These are phyloP conservation scores for Salix brachista DNA, from an alignment of 345 rosid species.

Conservation along the genomic window DNA sequence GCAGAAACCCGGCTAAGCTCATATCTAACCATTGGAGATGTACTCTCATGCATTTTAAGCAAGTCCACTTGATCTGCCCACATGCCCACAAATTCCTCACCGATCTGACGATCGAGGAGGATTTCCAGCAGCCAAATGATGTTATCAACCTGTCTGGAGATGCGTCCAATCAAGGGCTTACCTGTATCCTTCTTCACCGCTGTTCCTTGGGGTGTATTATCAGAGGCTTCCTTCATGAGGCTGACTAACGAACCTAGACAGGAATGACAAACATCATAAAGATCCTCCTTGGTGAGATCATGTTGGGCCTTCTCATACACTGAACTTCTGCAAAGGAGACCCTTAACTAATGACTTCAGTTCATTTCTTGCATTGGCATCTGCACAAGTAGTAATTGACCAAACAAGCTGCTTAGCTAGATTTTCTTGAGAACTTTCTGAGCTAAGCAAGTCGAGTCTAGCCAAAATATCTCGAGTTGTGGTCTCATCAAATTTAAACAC, in stretches of 20 bases:
- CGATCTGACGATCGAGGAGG: conserved; percentile 72
- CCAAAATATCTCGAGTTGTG: conserved; percentile 56
- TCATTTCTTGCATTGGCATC: conserved; percentile 76
- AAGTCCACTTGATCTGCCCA: conserved; percentile 62
- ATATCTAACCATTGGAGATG: conserved; percentile 86
- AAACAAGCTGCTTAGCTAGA: conserved; percentile 63
- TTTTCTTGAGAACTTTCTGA: conserved; percentile 40
- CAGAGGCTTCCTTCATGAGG: conserved; percentile 57
- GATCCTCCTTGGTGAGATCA: conserved; percentile 65
- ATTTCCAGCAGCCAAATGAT: conserved; percentile 81
- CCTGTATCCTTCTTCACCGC: conserved; percentile 27
- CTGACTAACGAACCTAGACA: conserved; percentile 49
- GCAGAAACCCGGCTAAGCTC: conserved; percentile 88
- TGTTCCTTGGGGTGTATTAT: conserved; percentile 16
- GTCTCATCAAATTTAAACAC: conserved; percentile 51
- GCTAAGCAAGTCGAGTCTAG: conserved; percentile 46
- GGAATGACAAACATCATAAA: conserved; percentile 48
- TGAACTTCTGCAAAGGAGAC: conserved; percentile 78
- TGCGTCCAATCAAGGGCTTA: conserved; percentile 61
- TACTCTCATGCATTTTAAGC: conserved; percentile 51
- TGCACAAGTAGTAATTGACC: conserved; percentile 58
- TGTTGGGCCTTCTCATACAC: conserved; percentile 79
- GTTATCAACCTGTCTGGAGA: conserved; percentile 80
- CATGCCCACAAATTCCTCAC: conserved; percentile 72
- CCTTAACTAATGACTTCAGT: conserved; percentile 72